phyloP scores from a whole-genome alignment of 768 basidiomycete species.

The Mycena polygramma region DNA sequence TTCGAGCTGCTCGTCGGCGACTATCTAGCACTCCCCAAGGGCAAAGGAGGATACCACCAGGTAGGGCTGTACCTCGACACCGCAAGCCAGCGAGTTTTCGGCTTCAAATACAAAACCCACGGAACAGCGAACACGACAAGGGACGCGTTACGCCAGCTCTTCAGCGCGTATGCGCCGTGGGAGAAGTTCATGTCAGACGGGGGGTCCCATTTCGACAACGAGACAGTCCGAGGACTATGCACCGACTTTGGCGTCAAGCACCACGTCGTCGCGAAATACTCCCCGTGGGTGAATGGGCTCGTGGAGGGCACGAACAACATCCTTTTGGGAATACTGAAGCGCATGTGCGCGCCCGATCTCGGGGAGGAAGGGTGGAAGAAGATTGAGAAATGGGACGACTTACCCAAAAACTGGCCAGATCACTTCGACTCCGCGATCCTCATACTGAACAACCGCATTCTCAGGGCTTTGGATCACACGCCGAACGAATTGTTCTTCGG shows the following conservation, averaged over 20 bases:
- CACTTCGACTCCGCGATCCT: not conserved
- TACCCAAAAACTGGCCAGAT: not conserved
- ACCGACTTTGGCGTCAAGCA: slow-evolving; percentile 14
- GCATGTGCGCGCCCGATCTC: slow-evolving; percentile 20
- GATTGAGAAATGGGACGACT: slow-evolving; percentile 40
- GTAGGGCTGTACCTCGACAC: not conserved
- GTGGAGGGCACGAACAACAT: not conserved
- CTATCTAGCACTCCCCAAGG: not conserved
- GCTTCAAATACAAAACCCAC: slow-evolving; percentile 2
- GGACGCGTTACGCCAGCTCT: not conserved
- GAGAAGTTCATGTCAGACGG: slow-evolving; percentile 33
- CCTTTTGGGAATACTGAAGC: not conserved
- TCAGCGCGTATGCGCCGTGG: not conserved
- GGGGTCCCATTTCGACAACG: slow-evolving; percentile 41
- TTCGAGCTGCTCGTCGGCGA: not conserved
- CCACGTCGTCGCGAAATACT: not conserved
- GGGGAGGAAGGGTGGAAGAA: slow-evolving; percentile 21
- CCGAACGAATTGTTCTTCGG: slow-evolving; percentile 34
- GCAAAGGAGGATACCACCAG: not conserved
- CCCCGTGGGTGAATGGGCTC: not conserved
- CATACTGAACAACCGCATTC: not conserved
- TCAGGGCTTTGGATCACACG: not conserved
- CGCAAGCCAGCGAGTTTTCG: not conserved
- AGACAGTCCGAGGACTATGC: slow-evolving; percentile 34
- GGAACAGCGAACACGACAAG: not conserved